These are phyloP conservation scores for Fraxinus sp. DNA, from an alignment of 305 asterid species.

Conservation along the genomic window DNA sequence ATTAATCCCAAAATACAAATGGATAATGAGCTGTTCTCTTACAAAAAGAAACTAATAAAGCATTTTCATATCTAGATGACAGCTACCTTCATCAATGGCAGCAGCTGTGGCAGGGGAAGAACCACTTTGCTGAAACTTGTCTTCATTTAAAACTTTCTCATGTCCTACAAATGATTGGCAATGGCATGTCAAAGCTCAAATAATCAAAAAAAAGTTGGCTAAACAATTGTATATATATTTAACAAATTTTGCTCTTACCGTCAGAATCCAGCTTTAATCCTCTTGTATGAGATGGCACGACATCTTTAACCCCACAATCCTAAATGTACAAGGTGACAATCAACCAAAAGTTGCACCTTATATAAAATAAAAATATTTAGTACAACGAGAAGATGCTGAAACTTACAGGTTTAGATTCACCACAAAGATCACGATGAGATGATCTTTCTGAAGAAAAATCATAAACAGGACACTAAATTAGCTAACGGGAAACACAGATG, in stretches of 20 bases:
- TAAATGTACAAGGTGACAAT: slow-evolving; percentile 25
- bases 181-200: slow-evolving; percentile 28
- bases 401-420: slow-evolving; percentile 44
- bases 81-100: slow-evolving; percentile 47
- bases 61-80: neutral
- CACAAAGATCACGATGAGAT: slow-evolving; percentile 26
- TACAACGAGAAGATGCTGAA: slow-evolving; percentile 24
- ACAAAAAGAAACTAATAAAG: neutral
- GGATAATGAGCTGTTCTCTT: neutral
- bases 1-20: neutral
- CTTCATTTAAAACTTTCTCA: slow-evolving; percentile 42
- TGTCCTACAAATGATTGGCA: slow-evolving; percentile 37
- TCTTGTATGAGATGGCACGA: slow-evolving; percentile 24
- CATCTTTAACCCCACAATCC: slow-evolving; percentile 34
- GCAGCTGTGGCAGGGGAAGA: slow-evolving; percentile 34
- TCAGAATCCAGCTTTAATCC: slow-evolving; percentile 37
- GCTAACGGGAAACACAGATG: neutral
- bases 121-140: slow-evolving; percentile 8
- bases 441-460: slow-evolving; percentile 42
- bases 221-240: neutral
- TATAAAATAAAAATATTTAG: slow-evolving; percentile 11
- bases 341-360: slow-evolving; percentile 17
- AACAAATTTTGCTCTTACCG: slow-evolving; percentile 41
- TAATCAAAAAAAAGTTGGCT: neutral
- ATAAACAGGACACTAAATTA: slow-evolving; percentile 19